phyloP scores from a whole-genome alignment of 192 early-diverging fungal species.

The Coemansia javaensis region DNA sequence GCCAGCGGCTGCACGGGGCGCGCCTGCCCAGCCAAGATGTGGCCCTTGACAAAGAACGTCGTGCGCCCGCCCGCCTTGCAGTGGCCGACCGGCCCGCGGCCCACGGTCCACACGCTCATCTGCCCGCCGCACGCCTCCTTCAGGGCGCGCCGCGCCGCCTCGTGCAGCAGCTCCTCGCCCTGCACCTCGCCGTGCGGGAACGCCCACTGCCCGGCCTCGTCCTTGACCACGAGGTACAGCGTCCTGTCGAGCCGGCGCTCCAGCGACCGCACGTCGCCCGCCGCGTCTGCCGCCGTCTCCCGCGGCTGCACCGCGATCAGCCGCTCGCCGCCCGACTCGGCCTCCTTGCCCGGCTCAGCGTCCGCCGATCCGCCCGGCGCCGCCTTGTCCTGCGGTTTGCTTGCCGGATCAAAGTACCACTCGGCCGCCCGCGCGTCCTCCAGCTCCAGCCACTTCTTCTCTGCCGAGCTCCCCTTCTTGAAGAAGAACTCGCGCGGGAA shows the following conservation, averaged over 20 bases:
- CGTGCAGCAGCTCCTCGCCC: slow-evolving; percentile 60
- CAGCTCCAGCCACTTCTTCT: slow-evolving; percentile 34
- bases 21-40: slow-evolving; percentile 73
- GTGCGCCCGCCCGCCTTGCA: slow-evolving; percentile 44
- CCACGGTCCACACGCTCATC: slow-evolving; percentile 85
- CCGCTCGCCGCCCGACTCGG: slow-evolving; percentile 19
- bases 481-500: slow-evolving; percentile 50
- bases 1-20: slow-evolving; percentile 8
- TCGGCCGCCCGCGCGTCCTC: slow-evolving; percentile 21
- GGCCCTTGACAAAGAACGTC: slow-evolving; percentile 84
- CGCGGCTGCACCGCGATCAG: slow-evolving; percentile 56
- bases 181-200: slow-evolving; percentile 67
- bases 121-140: slow-evolving; percentile 63
- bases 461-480: slow-evolving; percentile 45
- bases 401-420: slow-evolving; percentile 36
- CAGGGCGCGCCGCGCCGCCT: slow-evolving; percentile 73
- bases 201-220: slow-evolving; percentile 60
- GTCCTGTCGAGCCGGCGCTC: slow-evolving; percentile 73
- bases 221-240: slow-evolving; percentile 78
- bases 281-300: slow-evolving; percentile 60
- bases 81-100: slow-evolving; percentile 75
- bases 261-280: slow-evolving; percentile 62
- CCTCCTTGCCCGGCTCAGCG: not conserved
- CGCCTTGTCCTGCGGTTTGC: slow-evolving; percentile 17
- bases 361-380: not conserved